Conservation (phyloP, 2,329 filamentous ascomycete species). For the Ceratocystis smalleyi region DNA sequence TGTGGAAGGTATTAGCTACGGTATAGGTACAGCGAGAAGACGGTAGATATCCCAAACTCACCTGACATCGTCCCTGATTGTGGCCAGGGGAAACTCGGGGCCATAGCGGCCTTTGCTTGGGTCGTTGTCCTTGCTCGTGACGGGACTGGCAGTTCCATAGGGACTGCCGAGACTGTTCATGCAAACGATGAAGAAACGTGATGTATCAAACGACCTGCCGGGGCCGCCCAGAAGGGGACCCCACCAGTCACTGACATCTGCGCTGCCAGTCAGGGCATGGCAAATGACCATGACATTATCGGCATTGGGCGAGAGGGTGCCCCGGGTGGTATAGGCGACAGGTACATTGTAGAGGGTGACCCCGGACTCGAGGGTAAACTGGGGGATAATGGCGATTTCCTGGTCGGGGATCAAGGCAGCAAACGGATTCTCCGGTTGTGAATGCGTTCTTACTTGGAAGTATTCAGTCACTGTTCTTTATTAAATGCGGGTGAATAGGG, state of each 20-base stretch:
- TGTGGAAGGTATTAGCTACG: slow-evolving; percentile 22
- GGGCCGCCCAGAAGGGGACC: slow-evolving; percentile 64
- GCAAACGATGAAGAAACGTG: slow-evolving; percentile 71
- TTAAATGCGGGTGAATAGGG: not conserved
- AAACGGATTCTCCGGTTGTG: slow-evolving; percentile 86
- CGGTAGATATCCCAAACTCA: slow-evolving; percentile 30
- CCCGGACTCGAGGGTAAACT: slow-evolving; percentile 86
- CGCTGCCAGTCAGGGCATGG: slow-evolving; percentile 71
- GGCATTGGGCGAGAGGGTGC: slow-evolving; percentile 40
- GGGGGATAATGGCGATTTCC: slow-evolving; percentile 69
- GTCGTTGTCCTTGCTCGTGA: slow-evolving; percentile 76
- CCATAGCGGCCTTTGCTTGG: slow-evolving; percentile 63
- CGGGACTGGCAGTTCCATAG: slow-evolving; percentile 74
- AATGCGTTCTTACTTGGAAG: slow-evolving; percentile 46
- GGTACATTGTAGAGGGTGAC: slow-evolving; percentile 64
- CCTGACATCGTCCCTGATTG: slow-evolving; percentile 90
- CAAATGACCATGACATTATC: slow-evolving; percentile 64
- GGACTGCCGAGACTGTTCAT: slow-evolving; percentile 76
- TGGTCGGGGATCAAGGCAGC: slow-evolving; percentile 75
- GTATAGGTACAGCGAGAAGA: not conserved
- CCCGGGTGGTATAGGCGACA: slow-evolving; percentile 51
- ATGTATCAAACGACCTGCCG: slow-evolving; percentile 65
- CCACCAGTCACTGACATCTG: slow-evolving; percentile 81
- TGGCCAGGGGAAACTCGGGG: slow-evolving; percentile 90
- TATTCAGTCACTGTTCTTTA: slow-evolving; percentile 43